These are phyloP conservation scores for Aspergillus brunneoviolaceus DNA, from an alignment of 2,329 filamentous ascomycete species.

Conservation along the genomic window DNA sequence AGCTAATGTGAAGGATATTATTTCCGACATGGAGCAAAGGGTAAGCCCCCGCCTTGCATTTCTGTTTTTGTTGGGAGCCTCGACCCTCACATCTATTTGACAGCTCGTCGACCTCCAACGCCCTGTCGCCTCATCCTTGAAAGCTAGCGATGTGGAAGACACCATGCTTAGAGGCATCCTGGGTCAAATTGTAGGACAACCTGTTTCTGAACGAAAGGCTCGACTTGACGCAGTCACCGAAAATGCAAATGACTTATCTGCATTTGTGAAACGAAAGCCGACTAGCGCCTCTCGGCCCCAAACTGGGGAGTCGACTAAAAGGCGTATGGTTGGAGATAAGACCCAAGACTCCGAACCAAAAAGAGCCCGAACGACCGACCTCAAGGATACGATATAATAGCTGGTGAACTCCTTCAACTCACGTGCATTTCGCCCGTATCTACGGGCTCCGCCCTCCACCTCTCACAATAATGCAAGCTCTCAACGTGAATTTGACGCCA, in stretches of 20 bases:
- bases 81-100: slow-evolving; percentile 7
- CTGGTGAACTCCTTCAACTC: neutral
- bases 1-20: slow-evolving; percentile 60
- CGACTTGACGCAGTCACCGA: slow-evolving; percentile 56
- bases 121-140: slow-evolving; percentile 51
- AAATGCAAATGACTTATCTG: slow-evolving; percentile 59
- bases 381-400: neutral
- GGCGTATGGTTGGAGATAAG: slow-evolving; percentile 30
- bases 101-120: slow-evolving; percentile 58
- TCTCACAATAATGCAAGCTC: neutral
- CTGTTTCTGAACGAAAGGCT: slow-evolving; percentile 53
- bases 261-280: slow-evolving; percentile 58
- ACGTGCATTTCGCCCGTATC: neutral
- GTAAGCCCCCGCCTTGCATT: slow-evolving; percentile 34
- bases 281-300: slow-evolving; percentile 16
- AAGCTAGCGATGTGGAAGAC: slow-evolving; percentile 34
- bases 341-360: slow-evolving; percentile 26
- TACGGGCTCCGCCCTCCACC: neutral
- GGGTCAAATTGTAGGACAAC: slow-evolving; percentile 57
- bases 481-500: neutral
- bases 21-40: slow-evolving; percentile 61
- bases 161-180: slow-evolving; percentile 57
- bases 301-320: slow-evolving; percentile 20
- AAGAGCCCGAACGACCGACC: slow-evolving; percentile 23
- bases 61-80: slow-evolving; percentile 3